Evolutionary conservation across 2,329 filamentous ascomycete genomes (phyloP).

Genomic region (Penicillium rolfsii): DNA sequence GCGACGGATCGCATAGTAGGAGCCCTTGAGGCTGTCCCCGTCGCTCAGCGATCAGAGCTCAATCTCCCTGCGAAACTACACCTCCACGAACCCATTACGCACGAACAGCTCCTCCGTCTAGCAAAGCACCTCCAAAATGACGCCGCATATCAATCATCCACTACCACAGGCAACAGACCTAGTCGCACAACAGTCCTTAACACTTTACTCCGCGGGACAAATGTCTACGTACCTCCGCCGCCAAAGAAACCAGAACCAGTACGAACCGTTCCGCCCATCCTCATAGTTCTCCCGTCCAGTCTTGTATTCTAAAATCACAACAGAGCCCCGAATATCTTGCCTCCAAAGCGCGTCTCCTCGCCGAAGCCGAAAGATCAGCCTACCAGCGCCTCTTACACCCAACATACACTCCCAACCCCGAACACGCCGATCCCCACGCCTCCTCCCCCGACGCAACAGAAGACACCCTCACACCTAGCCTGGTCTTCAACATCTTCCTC

Average conservation of each 20-base stretch:
- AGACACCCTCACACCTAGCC: slow-evolving; percentile 49
- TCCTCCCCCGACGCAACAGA: slow-evolving; percentile 16
- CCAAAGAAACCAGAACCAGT: slow-evolving; percentile 77
- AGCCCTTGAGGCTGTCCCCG: slow-evolving; percentile 43
- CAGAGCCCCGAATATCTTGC: slow-evolving; percentile 77
- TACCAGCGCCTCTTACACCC: slow-evolving; percentile 75
- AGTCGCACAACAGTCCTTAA: slow-evolving; percentile 59
- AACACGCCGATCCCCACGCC: slow-evolving; percentile 45
- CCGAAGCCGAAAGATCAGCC: slow-evolving; percentile 76
- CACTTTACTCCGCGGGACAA: slow-evolving; percentile 70
- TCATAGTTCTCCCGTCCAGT: neutral
- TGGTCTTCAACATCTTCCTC: slow-evolving; percentile 88
- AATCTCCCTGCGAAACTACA: slow-evolving; percentile 37
- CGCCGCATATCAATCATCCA: slow-evolving; percentile 14
- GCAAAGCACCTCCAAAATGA: slow-evolving; percentile 34
- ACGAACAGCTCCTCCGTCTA: slow-evolving; percentile 46
- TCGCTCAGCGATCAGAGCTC: slow-evolving; percentile 37
- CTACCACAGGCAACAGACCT: neutral
- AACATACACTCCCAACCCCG: slow-evolving; percentile 58
- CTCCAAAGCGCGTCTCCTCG: slow-evolving; percentile 82
- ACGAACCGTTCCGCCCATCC: slow-evolving; percentile 20
- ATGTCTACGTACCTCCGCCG: slow-evolving; percentile 77
- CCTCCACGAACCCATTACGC: slow-evolving; percentile 45
- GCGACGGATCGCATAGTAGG: slow-evolving; percentile 45
- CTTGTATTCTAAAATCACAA: neutral